Evolutionary conservation across 106 monocot genomes (phyloP).

Genomic region (Dioscorea dumetorum): DNA sequence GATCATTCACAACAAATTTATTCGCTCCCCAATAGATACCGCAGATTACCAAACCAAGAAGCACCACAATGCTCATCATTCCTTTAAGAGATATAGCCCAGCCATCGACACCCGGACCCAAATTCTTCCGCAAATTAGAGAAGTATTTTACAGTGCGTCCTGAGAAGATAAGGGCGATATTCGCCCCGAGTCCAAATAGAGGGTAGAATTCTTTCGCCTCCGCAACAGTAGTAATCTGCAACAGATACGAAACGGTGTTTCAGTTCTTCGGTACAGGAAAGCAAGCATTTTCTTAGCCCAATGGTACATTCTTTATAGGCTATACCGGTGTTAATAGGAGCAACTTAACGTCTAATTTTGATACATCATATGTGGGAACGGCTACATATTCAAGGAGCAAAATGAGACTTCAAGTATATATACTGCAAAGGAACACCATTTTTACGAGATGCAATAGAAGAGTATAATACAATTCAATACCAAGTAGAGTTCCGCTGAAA

Average conservation of each 20-base stretch:
- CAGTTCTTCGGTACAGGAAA: no score
- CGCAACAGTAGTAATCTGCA: conserved; percentile 95
- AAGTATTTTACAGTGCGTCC: conserved; percentile 96
- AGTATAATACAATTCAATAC: no score
- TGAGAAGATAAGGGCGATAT: conserved; percentile 89
- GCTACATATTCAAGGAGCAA: no score
- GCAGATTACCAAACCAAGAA: conserved; percentile 59
- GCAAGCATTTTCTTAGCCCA: no score
- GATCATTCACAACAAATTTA: conserved; percentile 79
- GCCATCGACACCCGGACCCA: conserved; percentile 93
- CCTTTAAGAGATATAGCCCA: conserved; percentile 93
- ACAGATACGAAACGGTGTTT: not conserved
- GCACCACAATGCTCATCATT: conserved; percentile 98
- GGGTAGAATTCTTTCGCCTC: conserved; percentile 99
- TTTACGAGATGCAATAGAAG: no score
- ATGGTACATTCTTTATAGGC: no score
- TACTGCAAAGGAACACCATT: no score
- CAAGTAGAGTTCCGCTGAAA: no score
- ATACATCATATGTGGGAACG: no score
- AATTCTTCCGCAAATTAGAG: conserved; percentile 83
- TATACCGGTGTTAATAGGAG: no score
- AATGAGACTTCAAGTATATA: no score
- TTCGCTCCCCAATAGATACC: conserved; percentile 88
- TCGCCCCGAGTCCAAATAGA: conserved; percentile 90
- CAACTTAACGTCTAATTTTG: no score